phyloP scores from a whole-genome alignment of 805 yeast genomes.

The Ogataea nitratoaversa region DNA sequence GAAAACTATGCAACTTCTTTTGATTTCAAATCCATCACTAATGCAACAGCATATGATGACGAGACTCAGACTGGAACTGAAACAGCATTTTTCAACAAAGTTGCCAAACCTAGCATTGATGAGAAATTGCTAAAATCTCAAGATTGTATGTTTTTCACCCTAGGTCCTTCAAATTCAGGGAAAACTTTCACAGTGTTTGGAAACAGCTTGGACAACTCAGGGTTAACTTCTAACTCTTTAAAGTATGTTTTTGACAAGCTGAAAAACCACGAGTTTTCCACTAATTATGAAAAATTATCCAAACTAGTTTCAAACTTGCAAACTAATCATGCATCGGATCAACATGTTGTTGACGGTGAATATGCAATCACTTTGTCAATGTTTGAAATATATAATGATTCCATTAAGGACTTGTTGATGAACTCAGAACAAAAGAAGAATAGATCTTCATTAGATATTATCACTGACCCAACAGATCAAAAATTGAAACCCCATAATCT shows the following conservation, averaged over 20 bases:
- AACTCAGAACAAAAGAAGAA: slow-evolving; percentile 17
- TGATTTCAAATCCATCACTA: slow-evolving; percentile 23
- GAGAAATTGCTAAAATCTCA: slow-evolving; percentile 25
- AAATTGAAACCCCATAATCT: slow-evolving; percentile 41
- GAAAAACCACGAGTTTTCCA: slow-evolving; percentile 5
- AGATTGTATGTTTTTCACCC: slow-evolving; percentile 42
- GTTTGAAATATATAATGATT: slow-evolving; percentile 50
- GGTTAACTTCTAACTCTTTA: slow-evolving; percentile 18
- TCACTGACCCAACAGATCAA: slow-evolving; percentile 39
- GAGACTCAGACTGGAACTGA: slow-evolving; percentile 31
- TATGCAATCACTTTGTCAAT: slow-evolving; percentile 44
- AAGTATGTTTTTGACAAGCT: slow-evolving; percentile 20
- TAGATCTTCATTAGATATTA: slow-evolving; percentile 35
- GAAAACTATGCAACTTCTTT: slow-evolving; percentile 23
- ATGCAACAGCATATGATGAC: slow-evolving; percentile 26
- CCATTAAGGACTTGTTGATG: slow-evolving; percentile 35
- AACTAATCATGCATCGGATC: background rate
- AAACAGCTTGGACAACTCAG: slow-evolving; percentile 17
- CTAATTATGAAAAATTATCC: slow-evolving; percentile 6
- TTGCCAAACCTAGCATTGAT: slow-evolving; percentile 32
- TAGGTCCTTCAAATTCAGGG: slow-evolving; percentile 55
- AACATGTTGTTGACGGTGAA: slow-evolving; percentile 7
- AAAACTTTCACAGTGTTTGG: slow-evolving; percentile 39
- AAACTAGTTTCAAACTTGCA: slow-evolving; percentile 13
- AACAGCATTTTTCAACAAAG: slow-evolving; percentile 12